These are phyloP conservation scores for Rhododendron griersonianum DNA, from an alignment of 148 eudicot genomes.

Conservation along the genomic window DNA sequence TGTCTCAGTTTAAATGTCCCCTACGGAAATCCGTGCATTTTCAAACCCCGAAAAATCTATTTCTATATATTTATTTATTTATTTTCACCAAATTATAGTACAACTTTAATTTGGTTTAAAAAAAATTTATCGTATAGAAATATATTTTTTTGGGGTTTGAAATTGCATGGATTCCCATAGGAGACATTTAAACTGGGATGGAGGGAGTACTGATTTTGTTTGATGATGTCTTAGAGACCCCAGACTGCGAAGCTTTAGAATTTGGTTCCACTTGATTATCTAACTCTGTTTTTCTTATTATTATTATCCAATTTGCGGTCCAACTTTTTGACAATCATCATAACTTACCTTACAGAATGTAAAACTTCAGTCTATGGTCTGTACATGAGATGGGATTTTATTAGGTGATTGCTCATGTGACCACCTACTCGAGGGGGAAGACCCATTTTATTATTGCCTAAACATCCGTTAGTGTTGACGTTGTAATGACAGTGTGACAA, in stretches of 20 bases:
- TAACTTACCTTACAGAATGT: not conserved
- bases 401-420: not conserved
- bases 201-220: not conserved
- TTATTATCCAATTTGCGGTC: not conserved
- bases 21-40: too few species aligned
- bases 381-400: not conserved
- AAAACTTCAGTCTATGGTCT: not conserved
- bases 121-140: too few species aligned
- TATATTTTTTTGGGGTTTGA: too few species aligned
- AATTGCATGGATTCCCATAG: too few species aligned
- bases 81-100: too few species aligned
- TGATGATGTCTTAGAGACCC: not conserved
- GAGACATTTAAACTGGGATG: too few species aligned
- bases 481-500: not conserved
- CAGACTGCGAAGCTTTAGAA: not conserved
- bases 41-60: too few species aligned
- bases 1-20: too few species aligned
- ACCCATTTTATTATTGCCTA: not conserved
- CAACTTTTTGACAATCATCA: not conserved
- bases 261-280: not conserved
- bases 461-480: not conserved
- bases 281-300: not conserved
- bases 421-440: not conserved
- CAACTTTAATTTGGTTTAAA: too few species aligned
- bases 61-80: too few species aligned